Evolutionary conservation across 164 flowering plant genomes (phyloP).

Genomic region (Piper betle): DNA sequence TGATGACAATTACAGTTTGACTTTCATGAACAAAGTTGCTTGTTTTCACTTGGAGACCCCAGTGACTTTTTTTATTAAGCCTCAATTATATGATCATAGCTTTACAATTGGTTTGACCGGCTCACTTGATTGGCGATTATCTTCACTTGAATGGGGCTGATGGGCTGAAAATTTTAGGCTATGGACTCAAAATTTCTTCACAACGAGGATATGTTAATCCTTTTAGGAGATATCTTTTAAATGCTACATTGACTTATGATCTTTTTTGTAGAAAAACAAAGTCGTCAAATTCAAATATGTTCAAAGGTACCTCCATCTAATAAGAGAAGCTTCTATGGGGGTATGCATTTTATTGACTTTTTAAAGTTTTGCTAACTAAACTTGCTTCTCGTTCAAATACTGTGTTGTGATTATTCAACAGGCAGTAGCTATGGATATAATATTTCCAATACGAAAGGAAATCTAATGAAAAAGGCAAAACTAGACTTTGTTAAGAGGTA

Average conservation of each 20-base stretch:
- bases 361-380: background rate
- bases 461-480: slow-evolving; percentile 82
- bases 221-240: background rate
- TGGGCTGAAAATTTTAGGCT: too few species aligned
- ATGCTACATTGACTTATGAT: background rate
- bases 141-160: background rate
- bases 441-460: slow-evolving; percentile 44
- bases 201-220: background rate
- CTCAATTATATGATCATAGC: too few species aligned
- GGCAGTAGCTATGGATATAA: slow-evolving; percentile 36
- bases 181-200: background rate
- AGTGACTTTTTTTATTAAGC: too few species aligned
- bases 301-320: slow-evolving; percentile 55
- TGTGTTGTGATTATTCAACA: slow-evolving; percentile 13
- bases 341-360: slow-evolving; percentile 18
- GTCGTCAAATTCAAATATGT: slow-evolving; percentile 61
- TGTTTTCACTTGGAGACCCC: too few species aligned
- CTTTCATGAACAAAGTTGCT: too few species aligned
- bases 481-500: slow-evolving; percentile 65
- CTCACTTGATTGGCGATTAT: background rate
- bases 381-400: background rate
- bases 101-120: background rate
- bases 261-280: slow-evolving; percentile 47
- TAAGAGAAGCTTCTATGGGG: slow-evolving; percentile 58
- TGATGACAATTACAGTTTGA: too few species aligned